These are phyloP conservation scores for Pyrus bretschneideri DNA, from an alignment of 306 rosid genomes.

Conservation along the genomic window DNA sequence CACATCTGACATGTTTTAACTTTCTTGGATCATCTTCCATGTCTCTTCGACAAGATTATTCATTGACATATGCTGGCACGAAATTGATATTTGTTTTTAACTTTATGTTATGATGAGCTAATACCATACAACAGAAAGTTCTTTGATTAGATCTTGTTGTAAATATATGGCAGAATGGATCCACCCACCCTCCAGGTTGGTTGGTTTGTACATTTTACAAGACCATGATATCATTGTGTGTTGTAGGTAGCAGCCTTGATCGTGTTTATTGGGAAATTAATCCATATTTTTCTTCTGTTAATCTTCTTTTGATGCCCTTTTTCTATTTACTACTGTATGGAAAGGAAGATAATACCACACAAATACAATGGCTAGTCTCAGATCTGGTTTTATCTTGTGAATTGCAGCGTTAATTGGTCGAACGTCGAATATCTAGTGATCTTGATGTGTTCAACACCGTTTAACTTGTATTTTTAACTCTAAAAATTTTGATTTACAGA, in stretches of 20 bases:
- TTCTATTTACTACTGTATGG: no score
- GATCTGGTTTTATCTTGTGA: not conserved
- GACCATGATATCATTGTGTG: not conserved
- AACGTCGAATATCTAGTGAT: not conserved
- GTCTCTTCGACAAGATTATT: no score
- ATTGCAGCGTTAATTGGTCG: not conserved
- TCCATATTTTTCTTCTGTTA: no score
- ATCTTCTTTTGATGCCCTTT: no score
- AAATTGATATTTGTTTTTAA: not conserved
- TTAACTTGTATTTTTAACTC: not conserved
- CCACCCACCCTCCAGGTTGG: not conserved
- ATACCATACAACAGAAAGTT: no score
- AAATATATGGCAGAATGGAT: no score
- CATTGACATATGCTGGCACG: not conserved
- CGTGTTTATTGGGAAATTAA: not conserved
- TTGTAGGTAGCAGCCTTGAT: not conserved
- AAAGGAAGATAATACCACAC: not conserved
- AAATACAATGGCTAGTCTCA: not conserved
- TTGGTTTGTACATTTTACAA: not conserved
- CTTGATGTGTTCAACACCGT: not conserved
- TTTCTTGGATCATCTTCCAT: not conserved
- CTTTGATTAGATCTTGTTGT: no score
- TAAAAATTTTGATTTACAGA: not conserved
- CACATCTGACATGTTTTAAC: not conserved
- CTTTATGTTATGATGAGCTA: no score